Base-by-base conservation (phyloP, 73 alveolate species). In the Diophrys appendiculata region DNA sequence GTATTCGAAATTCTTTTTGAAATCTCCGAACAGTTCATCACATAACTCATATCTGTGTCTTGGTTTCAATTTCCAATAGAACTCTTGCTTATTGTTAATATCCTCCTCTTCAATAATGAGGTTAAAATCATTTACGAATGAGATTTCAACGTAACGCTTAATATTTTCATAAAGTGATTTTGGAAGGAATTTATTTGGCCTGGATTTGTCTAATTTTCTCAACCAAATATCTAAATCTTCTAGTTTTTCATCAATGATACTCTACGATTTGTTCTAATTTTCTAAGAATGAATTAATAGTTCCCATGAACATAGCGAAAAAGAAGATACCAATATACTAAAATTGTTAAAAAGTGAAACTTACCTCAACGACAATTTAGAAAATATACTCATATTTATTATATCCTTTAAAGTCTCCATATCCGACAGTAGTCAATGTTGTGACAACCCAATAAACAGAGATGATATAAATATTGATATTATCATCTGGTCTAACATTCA, bases 191-290 rank as follows among this genome's bases (percentile, higher is more conserved):
- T 86, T 80, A 27, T 55, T 53, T 28, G 68, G 60, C 30, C 89
- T 54, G 35, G 78, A 28, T 30, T 70, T 78, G 76, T 86, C 93
- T 14, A 86, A 74, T 43, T 78, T 56, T 33, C 87, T 65, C 8
- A 86, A 86, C 93, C 93, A 86, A 18, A 73, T 54, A 64, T 86
- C 93, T 22, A 86, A 54, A 31, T 86, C 93, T 54, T 86, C 93
- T 8, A 78, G 68, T 65, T 73, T 78, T n/a, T 86, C 93, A 32
- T 86, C 87, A 29, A 79, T 80, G 33, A 79, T 79, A 70, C 79
- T 88, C 34, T 52, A n/a, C 11, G 53, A 76, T 27, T 72, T 79
- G 54, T 79, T 70, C 56, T 81, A 89, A 29, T 72, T 75, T 34
- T 68, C 88, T 33, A 85, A 31, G 8, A 77, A 54, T 80, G 77